Percentiles rank a stretch among this genome's conserved stretches.
Conservation (phyloP, 768 basidiomycete genomes). For the Xerocomellus amylosporus region DNA sequence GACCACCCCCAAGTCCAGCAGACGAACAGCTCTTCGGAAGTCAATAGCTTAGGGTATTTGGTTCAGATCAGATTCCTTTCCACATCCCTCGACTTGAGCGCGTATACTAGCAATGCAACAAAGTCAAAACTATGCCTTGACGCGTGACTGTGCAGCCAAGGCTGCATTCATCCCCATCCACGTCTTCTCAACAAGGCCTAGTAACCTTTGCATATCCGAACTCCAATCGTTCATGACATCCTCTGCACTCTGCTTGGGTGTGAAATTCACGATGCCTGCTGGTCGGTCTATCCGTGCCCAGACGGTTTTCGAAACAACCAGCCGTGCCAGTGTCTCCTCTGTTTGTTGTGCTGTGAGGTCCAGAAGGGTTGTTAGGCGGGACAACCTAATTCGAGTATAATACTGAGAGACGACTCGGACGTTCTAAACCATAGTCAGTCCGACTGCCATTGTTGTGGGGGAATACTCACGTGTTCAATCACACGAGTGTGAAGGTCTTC, state of each 20-base stretch:
- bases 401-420: constrained; percentile 92
- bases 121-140: constrained; percentile 38
- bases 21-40: constrained; percentile 19
- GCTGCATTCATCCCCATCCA: constrained; percentile 97
- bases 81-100: not conserved
- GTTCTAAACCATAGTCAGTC: constrained; percentile 54
- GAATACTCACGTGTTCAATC: constrained; percentile 83
- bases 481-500: constrained; percentile 94
- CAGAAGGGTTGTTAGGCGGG: constrained; percentile 80
- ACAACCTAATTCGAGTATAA: constrained; percentile 88
- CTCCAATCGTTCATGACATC: constrained; percentile 99
- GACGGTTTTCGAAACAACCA: constrained; percentile 89
- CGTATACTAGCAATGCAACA: constrained; percentile 18
- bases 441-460: not conserved
- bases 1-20: constrained; percentile 21
- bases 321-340: constrained; percentile 82
- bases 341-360: constrained; percentile 81
- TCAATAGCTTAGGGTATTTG: constrained; percentile 13
- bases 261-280: constrained; percentile 85
- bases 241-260: constrained; percentile 76
- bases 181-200: constrained; percentile 94
- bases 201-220: constrained; percentile 89
- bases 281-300: constrained; percentile 95
- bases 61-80: not conserved
- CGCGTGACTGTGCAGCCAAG: constrained; percentile 74